phyloP scores from a whole-genome alignment of 352 stramenopile species.

The Pythium sukuiense region DNA sequence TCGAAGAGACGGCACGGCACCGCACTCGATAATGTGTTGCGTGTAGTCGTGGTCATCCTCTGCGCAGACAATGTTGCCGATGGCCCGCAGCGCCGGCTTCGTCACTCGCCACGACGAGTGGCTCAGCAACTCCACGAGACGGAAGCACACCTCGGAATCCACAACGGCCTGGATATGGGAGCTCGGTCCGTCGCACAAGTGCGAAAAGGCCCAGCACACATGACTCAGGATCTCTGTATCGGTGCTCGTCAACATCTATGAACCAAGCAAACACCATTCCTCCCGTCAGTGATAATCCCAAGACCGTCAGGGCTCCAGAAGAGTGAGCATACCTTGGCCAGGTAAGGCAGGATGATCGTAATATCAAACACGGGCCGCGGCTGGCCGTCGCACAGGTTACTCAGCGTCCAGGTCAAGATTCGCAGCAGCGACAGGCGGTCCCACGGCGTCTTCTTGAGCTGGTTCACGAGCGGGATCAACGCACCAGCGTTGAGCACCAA shows the following conservation, averaged over 20 bases:
- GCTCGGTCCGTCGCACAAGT: slow-evolving; percentile 96
- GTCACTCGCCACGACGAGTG: slow-evolving; percentile 94
- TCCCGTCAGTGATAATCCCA: neutral
- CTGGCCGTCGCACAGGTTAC: slow-evolving; percentile 92
- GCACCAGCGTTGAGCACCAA: slow-evolving; percentile 86
- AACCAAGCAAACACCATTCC: neutral
- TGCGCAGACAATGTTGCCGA: slow-evolving; percentile 99
- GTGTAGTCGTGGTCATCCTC: slow-evolving; percentile 94
- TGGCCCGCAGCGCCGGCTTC: slow-evolving; percentile 95
- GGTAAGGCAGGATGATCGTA: slow-evolving; percentile 82
- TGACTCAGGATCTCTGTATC: slow-evolving; percentile 95
- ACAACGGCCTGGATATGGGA: slow-evolving; percentile 96
- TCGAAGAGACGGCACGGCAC: slow-evolving; percentile 92
- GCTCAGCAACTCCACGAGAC: slow-evolving; percentile 93
- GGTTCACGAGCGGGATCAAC: slow-evolving; percentile 84
- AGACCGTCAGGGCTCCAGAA: too few species aligned
- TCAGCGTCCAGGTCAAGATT: slow-evolving; percentile 93
- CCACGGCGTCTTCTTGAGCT: slow-evolving; percentile 86
- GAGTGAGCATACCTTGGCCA: slow-evolving; percentile 51
- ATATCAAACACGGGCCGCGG: slow-evolving; percentile 89
- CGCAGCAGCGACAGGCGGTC: slow-evolving; percentile 84
- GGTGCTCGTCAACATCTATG: slow-evolving; percentile 89
- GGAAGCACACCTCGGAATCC: slow-evolving; percentile 85
- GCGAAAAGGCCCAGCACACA: slow-evolving; percentile 96
- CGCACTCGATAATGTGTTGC: slow-evolving; percentile 96